These are phyloP conservation scores for Exophiala sideris DNA, from an alignment of 2,329 filamentous ascomycete genomes.

Conservation along the genomic window DNA sequence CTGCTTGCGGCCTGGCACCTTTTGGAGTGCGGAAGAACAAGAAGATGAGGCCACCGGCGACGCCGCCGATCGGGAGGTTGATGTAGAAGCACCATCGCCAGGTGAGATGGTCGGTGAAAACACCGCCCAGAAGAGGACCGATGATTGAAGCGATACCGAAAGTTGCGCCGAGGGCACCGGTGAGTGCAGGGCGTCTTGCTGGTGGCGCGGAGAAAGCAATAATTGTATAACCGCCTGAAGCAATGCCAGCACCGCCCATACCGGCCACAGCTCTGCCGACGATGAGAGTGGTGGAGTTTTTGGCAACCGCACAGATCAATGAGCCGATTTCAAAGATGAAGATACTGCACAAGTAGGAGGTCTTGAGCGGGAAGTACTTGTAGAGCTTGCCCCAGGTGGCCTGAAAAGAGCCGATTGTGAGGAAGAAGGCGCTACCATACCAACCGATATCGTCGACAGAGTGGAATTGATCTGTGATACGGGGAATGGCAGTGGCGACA, in stretches of 20 bases:
- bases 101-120: slow-evolving; percentile 32
- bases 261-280: slow-evolving; percentile 40
- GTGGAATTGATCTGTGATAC: slow-evolving; percentile 36
- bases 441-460: slow-evolving; percentile 34
- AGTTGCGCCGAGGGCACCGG: slow-evolving; percentile 31
- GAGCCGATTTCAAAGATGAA: slow-evolving; percentile 44
- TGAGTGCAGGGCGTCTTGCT: slow-evolving; percentile 47
- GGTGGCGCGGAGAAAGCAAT: slow-evolving; percentile 47
- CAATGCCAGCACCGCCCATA: slow-evolving; percentile 35
- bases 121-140: slow-evolving; percentile 32
- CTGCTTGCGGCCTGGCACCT: slow-evolving; percentile 23
- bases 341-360: slow-evolving; percentile 36
- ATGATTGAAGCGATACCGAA: slow-evolving; percentile 32
- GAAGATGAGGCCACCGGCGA: slow-evolving; percentile 28
- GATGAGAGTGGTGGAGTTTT: slow-evolving; percentile 36
- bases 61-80: slow-evolving; percentile 34
- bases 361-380: slow-evolving; percentile 34
- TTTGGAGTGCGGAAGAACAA: slow-evolving; percentile 32
- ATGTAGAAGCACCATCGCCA: slow-evolving; percentile 40
- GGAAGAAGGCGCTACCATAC: slow-evolving; percentile 39
- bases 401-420: slow-evolving; percentile 35
- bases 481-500: slow-evolving; percentile 35
- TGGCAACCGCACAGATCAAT: slow-evolving; percentile 40
- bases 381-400: slow-evolving; percentile 34
- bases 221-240: slow-evolving; percentile 42